phyloP scores from a whole-genome alignment of 192 early-diverging fungal species.

The Podochytrium sp. region DNA sequence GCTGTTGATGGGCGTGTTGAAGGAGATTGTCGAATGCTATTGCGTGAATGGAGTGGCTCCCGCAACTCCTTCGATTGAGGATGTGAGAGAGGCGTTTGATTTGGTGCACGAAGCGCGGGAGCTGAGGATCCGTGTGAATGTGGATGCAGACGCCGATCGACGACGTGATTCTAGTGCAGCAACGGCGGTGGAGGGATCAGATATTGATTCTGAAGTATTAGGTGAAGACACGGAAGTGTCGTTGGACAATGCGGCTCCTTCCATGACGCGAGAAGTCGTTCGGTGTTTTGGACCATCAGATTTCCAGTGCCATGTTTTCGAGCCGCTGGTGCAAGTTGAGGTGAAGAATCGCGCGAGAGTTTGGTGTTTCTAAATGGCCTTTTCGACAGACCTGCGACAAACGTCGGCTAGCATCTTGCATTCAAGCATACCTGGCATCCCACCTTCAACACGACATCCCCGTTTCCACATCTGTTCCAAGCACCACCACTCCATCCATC shows the following conservation, averaged over 20 bases:
- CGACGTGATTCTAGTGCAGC: not conserved
- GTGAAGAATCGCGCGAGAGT: no score
- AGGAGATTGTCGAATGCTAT: not conserved
- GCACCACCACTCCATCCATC: not conserved
- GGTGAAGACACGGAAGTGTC: not conserved
- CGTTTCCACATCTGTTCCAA: no score
- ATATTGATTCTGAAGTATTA: not conserved
- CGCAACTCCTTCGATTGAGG: not conserved
- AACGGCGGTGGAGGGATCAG: not conserved
- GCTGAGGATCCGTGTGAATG: not conserved
- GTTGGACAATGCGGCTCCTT: not conserved
- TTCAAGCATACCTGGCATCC: not conserved
- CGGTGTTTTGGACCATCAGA: no score
- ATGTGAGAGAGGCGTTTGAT: conserved; percentile 1
- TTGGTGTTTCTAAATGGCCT: no score
- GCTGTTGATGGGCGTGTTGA: not conserved
- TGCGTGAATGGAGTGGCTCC: not conserved
- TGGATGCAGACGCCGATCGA: not conserved
- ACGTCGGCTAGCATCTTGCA: not conserved
- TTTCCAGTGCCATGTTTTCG: no score
- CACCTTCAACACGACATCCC: no score
- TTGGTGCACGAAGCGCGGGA: not conserved
- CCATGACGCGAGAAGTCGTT: not conserved
- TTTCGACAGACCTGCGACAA: not conserved
- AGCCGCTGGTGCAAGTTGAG: no score